These are phyloP conservation scores for Solanum aculeatissimum DNA, from an alignment of 305 asterid genomes.

Conservation along the genomic window DNA sequence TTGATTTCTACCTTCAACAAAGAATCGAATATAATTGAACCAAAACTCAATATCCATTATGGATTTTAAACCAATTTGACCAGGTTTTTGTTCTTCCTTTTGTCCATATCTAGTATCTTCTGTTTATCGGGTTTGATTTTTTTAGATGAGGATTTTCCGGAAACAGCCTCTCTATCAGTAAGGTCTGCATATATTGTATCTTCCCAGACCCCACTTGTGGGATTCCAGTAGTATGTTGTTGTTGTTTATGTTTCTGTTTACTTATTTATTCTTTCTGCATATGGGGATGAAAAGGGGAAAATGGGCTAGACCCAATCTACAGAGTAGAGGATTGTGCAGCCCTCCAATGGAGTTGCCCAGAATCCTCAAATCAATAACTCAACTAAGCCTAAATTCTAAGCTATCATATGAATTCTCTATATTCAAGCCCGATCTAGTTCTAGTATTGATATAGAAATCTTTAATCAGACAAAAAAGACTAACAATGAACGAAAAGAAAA, in stretches of 20 bases:
- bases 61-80: not conserved
- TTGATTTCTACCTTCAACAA: not conserved
- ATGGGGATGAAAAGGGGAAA: not conserved
- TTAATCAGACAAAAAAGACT: not conserved
- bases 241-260: not conserved
- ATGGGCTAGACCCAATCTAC: not conserved
- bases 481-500: not conserved
- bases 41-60: not conserved
- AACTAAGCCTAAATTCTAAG: not conserved
- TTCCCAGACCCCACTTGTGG: no score
- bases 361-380: not conserved
- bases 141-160: no score
- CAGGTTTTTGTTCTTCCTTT: not conserved
- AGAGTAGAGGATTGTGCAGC: not conserved
- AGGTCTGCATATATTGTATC: no score
- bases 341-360: not conserved
- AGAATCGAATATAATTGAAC: not conserved
- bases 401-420: not conserved
- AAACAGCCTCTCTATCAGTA: no score
- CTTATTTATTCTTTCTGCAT: not conserved
- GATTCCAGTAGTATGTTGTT: no score
- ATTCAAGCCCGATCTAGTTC: not conserved
- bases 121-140: no score
- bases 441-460: not conserved
- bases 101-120: no score